Percentiles rank a stretch among this genome's conserved stretches.
phyloP scores from a whole-genome alignment of 768 basidiomycete genomes.

The Sutorius australiensis region DNA sequence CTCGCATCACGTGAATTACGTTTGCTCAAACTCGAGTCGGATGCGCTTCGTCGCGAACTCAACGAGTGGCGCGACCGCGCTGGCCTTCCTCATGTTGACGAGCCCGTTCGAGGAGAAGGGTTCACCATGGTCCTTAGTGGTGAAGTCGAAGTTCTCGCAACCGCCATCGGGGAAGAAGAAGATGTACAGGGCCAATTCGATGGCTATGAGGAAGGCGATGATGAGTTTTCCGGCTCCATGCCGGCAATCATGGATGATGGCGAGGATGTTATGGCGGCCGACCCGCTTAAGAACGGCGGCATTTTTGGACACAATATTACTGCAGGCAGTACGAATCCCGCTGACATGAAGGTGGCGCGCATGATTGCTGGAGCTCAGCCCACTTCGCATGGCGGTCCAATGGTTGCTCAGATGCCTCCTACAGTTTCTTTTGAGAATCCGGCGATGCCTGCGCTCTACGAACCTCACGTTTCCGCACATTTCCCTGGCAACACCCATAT shows the following conservation, averaged over 20 bases:
- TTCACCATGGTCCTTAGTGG: slow-evolving; percentile 68
- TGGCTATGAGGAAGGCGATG: slow-evolving; percentile 41
- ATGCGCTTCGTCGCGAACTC: slow-evolving; percentile 83
- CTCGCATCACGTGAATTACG: slow-evolving; percentile 83
- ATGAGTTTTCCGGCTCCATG: slow-evolving; percentile 32
- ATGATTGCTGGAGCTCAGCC: slow-evolving; percentile 23
- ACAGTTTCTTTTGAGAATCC: slow-evolving; percentile 52
- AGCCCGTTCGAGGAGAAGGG: slow-evolving; percentile 67
- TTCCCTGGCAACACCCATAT: slow-evolving; percentile 22
- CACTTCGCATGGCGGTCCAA: slow-evolving; percentile 34
- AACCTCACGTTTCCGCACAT: slow-evolving; percentile 34
- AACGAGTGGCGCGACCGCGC: slow-evolving; percentile 89
- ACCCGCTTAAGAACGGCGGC: slow-evolving; percentile 32
- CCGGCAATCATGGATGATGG: slow-evolving; percentile 28
- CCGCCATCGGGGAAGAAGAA: slow-evolving; percentile 52
- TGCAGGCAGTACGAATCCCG: slow-evolving; percentile 32
- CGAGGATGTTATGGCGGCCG: slow-evolving; percentile 29
- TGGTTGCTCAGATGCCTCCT: slow-evolving; percentile 43
- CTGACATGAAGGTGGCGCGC: slow-evolving; percentile 24
- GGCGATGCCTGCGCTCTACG: slow-evolving; percentile 43
- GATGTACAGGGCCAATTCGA: slow-evolving; percentile 39
- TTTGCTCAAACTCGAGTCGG: slow-evolving; percentile 72
- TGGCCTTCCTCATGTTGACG: slow-evolving; percentile 66
- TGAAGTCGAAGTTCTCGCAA: slow-evolving; percentile 62
- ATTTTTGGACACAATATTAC: slow-evolving; percentile 28